Conservation (phyloP, 257 asterid genomes). For the Henckelia pumila region DNA sequence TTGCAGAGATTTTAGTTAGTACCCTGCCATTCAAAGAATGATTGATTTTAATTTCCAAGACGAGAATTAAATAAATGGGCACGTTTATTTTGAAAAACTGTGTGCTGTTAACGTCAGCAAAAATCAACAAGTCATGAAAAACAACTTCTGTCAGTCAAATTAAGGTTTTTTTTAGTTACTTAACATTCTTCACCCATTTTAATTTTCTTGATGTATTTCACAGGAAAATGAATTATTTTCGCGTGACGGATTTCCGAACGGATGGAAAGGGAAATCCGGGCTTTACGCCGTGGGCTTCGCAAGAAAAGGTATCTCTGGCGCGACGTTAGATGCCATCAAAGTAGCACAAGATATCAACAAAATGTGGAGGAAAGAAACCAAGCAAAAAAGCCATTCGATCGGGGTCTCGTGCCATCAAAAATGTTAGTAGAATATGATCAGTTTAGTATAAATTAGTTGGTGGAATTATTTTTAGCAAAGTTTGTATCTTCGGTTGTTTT, state of each 20-base stretch:
- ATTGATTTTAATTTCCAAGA: conserved; percentile 37
- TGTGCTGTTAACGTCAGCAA: background rate
- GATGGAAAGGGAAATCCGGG: conserved; percentile 90
- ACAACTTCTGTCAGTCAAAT: background rate
- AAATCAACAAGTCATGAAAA: too few relatives aligned
- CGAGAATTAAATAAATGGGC: conserved; percentile 21
- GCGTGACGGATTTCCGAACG: conserved; percentile 73
- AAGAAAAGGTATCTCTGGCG: conserved; percentile 83
- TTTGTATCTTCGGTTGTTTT: background rate
- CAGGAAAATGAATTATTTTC: conserved; percentile 76
- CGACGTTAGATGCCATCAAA: conserved; percentile 67
- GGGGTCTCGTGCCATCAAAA: conserved; percentile 41
- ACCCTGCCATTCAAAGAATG: conserved; percentile 15
- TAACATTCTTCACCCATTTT: background rate
- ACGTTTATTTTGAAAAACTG: conserved; percentile 11
- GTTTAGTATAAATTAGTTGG: conserved; percentile 5
- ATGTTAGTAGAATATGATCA: conserved; percentile 50
- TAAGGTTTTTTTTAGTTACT: too few relatives aligned
- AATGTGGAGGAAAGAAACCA: conserved; percentile 71
- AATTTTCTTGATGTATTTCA: background rate
- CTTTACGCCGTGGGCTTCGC: conserved; percentile 88
- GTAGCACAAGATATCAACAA: conserved; percentile 73
- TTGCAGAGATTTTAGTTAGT: background rate
- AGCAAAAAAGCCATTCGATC: conserved; percentile 52
- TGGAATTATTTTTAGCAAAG: conserved; percentile 7